Conservation (phyloP, 495 filamentous ascomycete genomes). For the Aspergillus nidulans region DNA sequence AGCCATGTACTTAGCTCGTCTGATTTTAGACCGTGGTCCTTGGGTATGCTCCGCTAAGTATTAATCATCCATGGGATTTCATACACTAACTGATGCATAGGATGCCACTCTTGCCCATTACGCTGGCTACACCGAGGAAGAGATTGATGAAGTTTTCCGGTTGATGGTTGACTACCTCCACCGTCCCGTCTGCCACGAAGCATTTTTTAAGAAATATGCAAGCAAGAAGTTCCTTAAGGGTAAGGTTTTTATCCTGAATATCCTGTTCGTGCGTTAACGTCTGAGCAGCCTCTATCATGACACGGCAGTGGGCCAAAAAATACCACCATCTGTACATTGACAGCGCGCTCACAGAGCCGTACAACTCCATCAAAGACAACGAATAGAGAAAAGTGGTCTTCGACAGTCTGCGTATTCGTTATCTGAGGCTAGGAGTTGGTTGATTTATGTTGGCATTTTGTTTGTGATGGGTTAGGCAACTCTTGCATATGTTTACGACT, state of each 20-base stretch:
- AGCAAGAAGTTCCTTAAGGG: conserved; percentile 98
- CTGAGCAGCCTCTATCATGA: conserved; percentile 75
- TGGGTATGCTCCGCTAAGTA: conserved; percentile 61
- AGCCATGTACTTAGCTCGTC: conserved; percentile 88
- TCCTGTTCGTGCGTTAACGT: conserved; percentile 15
- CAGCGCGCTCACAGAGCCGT: conserved; percentile 32
- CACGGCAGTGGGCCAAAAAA: conserved; percentile 89
- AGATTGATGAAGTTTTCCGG: conserved; percentile 86
- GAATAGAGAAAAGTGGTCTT: conserved; percentile 32
- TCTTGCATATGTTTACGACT: conserved; percentile 48
- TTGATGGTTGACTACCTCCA: conserved; percentile 95
- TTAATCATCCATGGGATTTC: not conserved
- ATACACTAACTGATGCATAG: conserved; percentile 39
- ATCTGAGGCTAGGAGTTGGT: conserved; percentile 26
- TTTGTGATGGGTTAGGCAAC: conserved; percentile 37
- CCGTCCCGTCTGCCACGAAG: conserved; percentile 83
- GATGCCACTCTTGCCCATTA: conserved; percentile 89
- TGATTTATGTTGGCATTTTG: conserved; percentile 44
- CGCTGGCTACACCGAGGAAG: conserved; percentile 85
- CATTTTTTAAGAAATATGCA: conserved; percentile 99
- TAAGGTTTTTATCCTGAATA: conserved; percentile 30
- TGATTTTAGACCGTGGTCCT: conserved; percentile 81
- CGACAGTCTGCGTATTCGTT: conserved; percentile 18
- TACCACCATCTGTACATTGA: conserved; percentile 45
- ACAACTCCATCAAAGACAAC: conserved; percentile 35